These are phyloP conservation scores for Cinchona pubescens DNA, from an alignment of 257 asterid species.

Conservation along the genomic window DNA sequence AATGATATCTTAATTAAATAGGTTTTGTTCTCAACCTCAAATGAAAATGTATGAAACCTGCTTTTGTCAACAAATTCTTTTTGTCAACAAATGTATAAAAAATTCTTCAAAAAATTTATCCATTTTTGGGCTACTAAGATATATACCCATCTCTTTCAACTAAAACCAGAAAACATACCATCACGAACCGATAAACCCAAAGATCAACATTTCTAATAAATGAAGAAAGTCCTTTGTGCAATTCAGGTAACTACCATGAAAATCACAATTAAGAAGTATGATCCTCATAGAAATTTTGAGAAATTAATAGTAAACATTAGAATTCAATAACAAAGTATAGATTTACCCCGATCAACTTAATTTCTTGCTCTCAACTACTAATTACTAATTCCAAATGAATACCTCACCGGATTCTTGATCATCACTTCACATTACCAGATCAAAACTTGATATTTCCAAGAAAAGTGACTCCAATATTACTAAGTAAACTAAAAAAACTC, in stretches of 20 bases:
- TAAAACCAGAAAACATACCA: slow-evolving; percentile 29
- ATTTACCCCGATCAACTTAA: not conserved
- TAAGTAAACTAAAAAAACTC: not conserved
- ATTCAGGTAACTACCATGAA: not conserved
- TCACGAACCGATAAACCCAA: not conserved
- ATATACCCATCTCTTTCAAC: slow-evolving; percentile 74
- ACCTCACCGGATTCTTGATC: not conserved
- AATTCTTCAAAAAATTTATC: slow-evolving; percentile 86
- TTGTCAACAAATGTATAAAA: too few species aligned
- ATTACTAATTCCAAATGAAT: not conserved
- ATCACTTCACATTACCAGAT: not conserved
- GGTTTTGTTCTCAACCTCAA: too few species aligned
- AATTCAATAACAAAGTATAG: not conserved
- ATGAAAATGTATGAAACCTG: too few species aligned
- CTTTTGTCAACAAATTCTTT: too few species aligned
- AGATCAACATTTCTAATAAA: not conserved
- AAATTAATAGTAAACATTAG: not conserved
- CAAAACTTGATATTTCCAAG: not conserved
- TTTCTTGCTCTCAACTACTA: not conserved
- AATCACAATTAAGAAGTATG: not conserved
- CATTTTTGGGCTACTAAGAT: slow-evolving; percentile 86
- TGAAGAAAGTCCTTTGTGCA: not conserved
- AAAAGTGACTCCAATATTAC: not conserved
- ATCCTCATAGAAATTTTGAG: not conserved
- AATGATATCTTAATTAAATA: too few species aligned